Evolutionary conservation across 352 stramenopile species (phyloP).

Genomic region (Phytophthora fragariaefolia): DNA sequence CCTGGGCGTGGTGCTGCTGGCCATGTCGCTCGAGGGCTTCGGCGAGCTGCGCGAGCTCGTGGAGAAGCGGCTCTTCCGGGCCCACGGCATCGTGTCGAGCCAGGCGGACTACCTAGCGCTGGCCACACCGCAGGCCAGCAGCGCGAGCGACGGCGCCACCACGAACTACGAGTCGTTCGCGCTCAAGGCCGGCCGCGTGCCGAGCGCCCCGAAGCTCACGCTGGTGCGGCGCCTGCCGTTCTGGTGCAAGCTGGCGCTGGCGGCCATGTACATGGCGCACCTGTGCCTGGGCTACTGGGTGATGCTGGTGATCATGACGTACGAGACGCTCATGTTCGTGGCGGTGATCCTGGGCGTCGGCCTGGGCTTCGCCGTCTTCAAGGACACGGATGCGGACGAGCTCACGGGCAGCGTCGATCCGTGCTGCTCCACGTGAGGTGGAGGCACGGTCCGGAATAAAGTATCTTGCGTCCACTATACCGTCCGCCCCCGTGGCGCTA

Average conservation of each 20-base stretch:
- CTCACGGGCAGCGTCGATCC: constrained; percentile 78
- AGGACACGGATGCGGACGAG: constrained; percentile 77
- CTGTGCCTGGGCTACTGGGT: constrained; percentile 81
- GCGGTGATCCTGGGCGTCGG: constrained; percentile 76
- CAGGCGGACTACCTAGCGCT: constrained; percentile 64
- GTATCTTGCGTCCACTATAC: neutral
- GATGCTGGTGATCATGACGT: constrained; percentile 91
- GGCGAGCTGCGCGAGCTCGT: constrained; percentile 58
- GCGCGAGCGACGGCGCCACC: constrained; percentile 5
- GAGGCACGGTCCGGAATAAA: constrained; percentile 3
- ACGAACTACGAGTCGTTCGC: constrained; percentile 26
- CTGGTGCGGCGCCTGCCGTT: constrained; percentile 61
- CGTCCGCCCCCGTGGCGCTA: constrained; percentile 6
- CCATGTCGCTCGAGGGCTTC: constrained; percentile 72
- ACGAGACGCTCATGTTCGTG: constrained; percentile 84
- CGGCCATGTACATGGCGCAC: constrained; percentile 78
- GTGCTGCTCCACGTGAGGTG: constrained; percentile 74
- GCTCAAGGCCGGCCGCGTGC: constrained; percentile 34
- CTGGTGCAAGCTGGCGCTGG: constrained; percentile 69
- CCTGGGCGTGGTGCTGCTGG: constrained; percentile 69
- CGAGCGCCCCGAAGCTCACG: constrained; percentile 35
- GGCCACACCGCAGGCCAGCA: constrained; percentile 42
- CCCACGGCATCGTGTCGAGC: constrained; percentile 66
- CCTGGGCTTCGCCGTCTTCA: constrained; percentile 81
- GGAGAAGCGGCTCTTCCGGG: constrained; percentile 51